A percentile compares a stretch with the other conserved stretches of the same genome.
These are phyloP conservation scores for Cladophialophora chaetospira DNA, from an alignment of 2,329 filamentous ascomycete species.

Conservation along the genomic window DNA sequence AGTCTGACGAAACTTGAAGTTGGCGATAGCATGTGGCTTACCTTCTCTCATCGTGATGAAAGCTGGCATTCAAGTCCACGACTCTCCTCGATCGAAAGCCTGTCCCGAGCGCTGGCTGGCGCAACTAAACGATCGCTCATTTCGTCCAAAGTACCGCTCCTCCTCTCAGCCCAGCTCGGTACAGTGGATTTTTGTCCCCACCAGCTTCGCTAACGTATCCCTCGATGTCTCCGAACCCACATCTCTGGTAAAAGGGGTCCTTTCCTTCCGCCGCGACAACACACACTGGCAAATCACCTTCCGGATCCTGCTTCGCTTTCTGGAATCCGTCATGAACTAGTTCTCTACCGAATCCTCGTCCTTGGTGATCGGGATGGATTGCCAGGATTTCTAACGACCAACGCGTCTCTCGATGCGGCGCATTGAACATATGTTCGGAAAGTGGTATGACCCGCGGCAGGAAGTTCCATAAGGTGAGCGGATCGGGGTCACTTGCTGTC, in stretches of 20 bases:
- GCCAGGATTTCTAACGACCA: constrained; percentile 23
- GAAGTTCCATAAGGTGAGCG: constrained; percentile 20
- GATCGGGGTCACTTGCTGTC: constrained; percentile 37
- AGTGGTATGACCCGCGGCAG: constrained; percentile 10
- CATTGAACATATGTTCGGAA: constrained; percentile 6
- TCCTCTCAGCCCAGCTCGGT: constrained; percentile 4
- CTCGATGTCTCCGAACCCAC: constrained; percentile 20
- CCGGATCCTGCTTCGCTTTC: constrained; percentile 14
- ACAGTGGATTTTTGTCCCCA: constrained; percentile 19
- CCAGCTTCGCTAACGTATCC: constrained; percentile 8
- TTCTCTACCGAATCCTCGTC: constrained; percentile 17
- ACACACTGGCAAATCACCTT: constrained; percentile 13
- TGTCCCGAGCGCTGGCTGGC: no score
- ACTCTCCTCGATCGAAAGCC: no score
- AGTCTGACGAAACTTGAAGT: no score
- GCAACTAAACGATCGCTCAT: not conserved
- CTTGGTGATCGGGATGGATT: constrained; percentile 21
- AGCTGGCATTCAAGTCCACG: no score
- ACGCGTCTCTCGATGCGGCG: constrained; percentile 17
- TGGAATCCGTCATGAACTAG: constrained; percentile 14
- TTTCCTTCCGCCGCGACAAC: constrained; percentile 19
- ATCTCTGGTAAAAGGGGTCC: constrained; percentile 23
- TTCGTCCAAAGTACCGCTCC: constrained; percentile 23
- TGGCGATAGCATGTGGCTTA: no score
- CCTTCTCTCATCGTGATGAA: no score